These are phyloP conservation scores for Plasmopara viticola DNA, from an alignment of 352 stramenopile genomes.

Conservation along the genomic window DNA sequence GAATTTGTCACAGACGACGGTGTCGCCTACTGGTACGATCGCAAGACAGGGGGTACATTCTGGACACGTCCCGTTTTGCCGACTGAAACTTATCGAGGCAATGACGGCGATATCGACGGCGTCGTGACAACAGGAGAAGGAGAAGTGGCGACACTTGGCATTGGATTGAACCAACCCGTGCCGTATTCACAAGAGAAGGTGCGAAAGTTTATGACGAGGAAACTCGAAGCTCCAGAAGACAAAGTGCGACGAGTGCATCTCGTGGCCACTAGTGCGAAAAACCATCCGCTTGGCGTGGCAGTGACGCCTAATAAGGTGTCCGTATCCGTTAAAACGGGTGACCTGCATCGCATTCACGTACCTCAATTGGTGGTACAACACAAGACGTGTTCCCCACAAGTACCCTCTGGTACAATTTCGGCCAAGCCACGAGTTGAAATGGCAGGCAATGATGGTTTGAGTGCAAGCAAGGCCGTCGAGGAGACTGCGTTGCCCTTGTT, in stretches of 20 bases:
- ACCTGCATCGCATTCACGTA: constrained; percentile 51
- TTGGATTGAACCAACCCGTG: constrained; percentile 30
- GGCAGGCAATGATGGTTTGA: background rate
- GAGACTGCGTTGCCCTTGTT: constrained; percentile 8
- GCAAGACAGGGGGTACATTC: constrained; percentile 79
- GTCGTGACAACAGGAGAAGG: constrained; percentile 66
- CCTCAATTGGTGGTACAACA: constrained; percentile 38
- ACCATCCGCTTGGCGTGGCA: constrained; percentile 48
- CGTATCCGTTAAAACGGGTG: constrained; percentile 12
- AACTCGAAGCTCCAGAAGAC: constrained; percentile 68
- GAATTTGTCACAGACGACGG: constrained; percentile 90
- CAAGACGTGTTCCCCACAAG: constrained; percentile 5
- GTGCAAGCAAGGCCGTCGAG: background rate
- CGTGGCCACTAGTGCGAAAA: constrained; percentile 53
- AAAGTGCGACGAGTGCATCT: constrained; percentile 47
- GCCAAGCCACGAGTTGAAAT: constrained; percentile 17
- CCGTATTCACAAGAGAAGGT: constrained; percentile 65
- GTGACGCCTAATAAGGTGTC: constrained; percentile 9
- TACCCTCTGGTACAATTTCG: constrained; percentile 17
- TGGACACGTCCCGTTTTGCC: constrained; percentile 86
- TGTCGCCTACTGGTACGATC: constrained; percentile 88
- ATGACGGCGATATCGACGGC: constrained; percentile 76
- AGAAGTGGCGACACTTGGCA: constrained; percentile 66
- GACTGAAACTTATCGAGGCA: constrained; percentile 61
- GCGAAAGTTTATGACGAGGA: constrained; percentile 82